Base-by-base conservation (phyloP, 78 protist species). In the Diacronema lutheri region DNA sequence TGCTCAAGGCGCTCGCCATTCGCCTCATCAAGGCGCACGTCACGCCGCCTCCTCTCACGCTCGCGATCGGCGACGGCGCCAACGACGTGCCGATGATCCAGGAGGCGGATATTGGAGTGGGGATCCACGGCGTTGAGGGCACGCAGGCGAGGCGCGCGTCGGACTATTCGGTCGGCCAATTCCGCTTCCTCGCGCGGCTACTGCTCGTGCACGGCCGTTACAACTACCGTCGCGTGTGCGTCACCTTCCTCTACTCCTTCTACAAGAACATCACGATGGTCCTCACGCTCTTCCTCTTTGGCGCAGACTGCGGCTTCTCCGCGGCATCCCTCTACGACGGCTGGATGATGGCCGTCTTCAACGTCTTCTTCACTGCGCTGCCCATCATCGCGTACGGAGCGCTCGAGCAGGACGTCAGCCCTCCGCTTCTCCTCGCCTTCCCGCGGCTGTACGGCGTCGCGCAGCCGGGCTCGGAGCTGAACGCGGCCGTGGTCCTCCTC, bases 41-140 rank as follows among this genome's bases (percentile, higher is more conserved):
- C 29, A 1, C 21, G 21, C 56, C 56, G 14, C 4, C 14, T 2
- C n/a, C 76, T 6, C 72, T 87, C 23, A 33, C 86, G 50, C 86
- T 93, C 26, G 93, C 94, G 65, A 85, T 95, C n/a, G 97, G 97
- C 31, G 97, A 95, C 76, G 97, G 97, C 0, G 97, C 94, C 40
- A 95, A 95, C 85, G 97, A 95, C 65, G 96, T 92, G 20, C 66
- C 91, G n/a, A 95, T 95, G 97, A 93, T 95, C 60, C 84, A 86
- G 71, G 31, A 44, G 20, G 94, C 94, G 0, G 69, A 89, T 35
- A 80, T 93, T 25, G 94, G 96, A 56, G 72, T 91, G 19, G 95
- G 95, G 33, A 88, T 93, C 41, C 21, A 33, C 26, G 96, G 96
- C 9, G 71, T 65, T 29, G 96, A 93, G 90, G 96, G 96, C 9